Evolutionary conservation across 495 filamentous ascomycete species (phyloP).

Genomic region (Penicillium flavigenum): DNA sequence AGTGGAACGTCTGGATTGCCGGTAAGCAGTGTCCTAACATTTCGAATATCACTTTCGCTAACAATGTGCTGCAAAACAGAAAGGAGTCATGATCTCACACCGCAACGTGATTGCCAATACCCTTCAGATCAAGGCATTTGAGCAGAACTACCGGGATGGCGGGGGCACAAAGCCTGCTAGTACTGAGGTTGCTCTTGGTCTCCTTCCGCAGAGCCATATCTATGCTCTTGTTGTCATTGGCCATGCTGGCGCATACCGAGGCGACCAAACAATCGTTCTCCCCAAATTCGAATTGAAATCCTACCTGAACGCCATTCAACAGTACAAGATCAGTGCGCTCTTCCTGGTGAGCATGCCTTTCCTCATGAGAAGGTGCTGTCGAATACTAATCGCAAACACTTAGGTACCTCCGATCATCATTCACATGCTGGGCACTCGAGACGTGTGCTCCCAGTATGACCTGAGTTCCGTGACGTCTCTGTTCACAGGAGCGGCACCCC

Average conservation of each 20-base stretch:
- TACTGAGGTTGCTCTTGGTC: conserved; percentile 65
- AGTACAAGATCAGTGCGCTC: conserved; percentile 67
- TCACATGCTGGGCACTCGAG: conserved; percentile 66
- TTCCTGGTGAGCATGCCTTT: conserved; percentile 54
- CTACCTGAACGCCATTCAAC: conserved; percentile 66
- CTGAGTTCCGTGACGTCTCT: conserved; percentile 64
- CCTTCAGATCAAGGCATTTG: conserved; percentile 60
- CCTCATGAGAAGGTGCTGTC: neutral
- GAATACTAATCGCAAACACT: neutral
- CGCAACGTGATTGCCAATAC: conserved; percentile 84
- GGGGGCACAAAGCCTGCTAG: conserved; percentile 28
- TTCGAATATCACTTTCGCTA: neutral
- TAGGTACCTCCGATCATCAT: conserved; percentile 88
- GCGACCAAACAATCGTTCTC: conserved; percentile 75
- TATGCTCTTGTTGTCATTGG: conserved; percentile 78
- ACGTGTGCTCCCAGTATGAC: conserved; percentile 67
- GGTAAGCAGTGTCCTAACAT: conserved; percentile 44
- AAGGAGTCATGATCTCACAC: conserved; percentile 94
- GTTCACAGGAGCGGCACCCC: conserved; percentile 81
- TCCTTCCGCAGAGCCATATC: conserved; percentile 85
- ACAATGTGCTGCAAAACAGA: conserved; percentile 45
- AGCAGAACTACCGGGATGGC: conserved; percentile 46
- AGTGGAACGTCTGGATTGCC: conserved; percentile 87
- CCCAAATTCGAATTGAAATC: conserved; percentile 77
- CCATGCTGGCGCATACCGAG: conserved; percentile 67